Evolutionary conservation across 352 stramenopile species (phyloP).

Genomic region (Phytopythium helicoides): DNA sequence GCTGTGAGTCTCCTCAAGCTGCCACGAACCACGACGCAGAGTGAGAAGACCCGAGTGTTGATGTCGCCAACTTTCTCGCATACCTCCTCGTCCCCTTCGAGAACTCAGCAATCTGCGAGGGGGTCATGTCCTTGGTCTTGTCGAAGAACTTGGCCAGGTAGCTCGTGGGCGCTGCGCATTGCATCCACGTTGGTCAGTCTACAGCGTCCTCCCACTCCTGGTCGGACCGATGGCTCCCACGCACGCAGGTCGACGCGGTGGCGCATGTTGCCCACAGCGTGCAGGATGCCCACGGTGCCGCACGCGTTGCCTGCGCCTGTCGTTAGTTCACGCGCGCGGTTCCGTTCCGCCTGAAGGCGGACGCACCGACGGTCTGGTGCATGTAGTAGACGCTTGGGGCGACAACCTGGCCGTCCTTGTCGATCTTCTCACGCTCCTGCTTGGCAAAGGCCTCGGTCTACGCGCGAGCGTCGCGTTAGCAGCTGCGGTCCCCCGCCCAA

Average conservation of each 20-base stretch:
- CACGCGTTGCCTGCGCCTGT: conserved; percentile 97
- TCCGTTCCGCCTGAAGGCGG: not conserved
- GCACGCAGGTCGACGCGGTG: conserved; percentile 63
- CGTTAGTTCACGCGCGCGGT: too few species aligned
- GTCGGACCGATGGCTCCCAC: too few species aligned
- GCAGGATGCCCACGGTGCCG: conserved; percentile 94
- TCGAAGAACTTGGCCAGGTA: conserved; percentile 86
- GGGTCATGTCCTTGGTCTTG: conserved; percentile 73
- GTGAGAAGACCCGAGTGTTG: too few species aligned
- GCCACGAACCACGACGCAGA: too few species aligned
- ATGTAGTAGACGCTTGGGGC: conserved; percentile 86
- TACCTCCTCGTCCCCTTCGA: conserved; percentile 91
- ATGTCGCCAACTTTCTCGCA: too few species aligned
- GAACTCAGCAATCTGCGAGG: conserved; percentile 81
- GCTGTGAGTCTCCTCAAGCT: conserved; percentile 92
- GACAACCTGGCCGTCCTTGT: conserved; percentile 67
- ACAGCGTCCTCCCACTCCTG: too few species aligned
- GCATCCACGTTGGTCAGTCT: too few species aligned
- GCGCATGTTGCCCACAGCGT: conserved; percentile 92
- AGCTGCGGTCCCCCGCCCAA: not conserved
- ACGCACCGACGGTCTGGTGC: conserved; percentile 92
- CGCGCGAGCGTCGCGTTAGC: not conserved
- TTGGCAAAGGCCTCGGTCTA: conserved; percentile 78
- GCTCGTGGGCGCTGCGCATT: conserved; percentile 37
- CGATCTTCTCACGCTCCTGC: conserved; percentile 68